A percentile compares a stretch with the other conserved stretches of the same genome.
Evolutionary conservation across 2,329 filamentous ascomycete species (phyloP).

Genomic region (Penicillium fuscoglaucum): DNA sequence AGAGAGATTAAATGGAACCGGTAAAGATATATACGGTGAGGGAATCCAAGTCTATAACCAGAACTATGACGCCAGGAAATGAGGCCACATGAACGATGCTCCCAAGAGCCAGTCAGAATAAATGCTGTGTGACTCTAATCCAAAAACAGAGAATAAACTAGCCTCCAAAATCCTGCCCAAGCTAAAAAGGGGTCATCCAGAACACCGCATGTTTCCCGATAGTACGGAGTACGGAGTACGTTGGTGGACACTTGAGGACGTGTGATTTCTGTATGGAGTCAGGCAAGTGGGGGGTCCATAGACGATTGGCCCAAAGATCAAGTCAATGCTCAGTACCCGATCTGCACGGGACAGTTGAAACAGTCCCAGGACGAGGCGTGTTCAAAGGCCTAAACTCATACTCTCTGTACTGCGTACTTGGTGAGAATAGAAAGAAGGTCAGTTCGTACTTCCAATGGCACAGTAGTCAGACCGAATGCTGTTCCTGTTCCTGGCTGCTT

Average conservation of each 20-base stretch:
- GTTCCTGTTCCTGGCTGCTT: conserved; percentile 11
- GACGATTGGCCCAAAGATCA: conserved; percentile 8
- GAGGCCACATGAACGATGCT: conserved; percentile 6
- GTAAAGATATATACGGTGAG: conserved; percentile 26
- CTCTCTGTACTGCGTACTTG: background rate
- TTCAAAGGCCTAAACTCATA: background rate
- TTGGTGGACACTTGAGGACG: conserved; percentile 8
- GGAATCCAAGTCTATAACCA: conserved; percentile 17
- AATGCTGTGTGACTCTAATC: conserved; percentile 8
- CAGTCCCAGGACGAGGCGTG: conserved; percentile 3
- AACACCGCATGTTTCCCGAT: conserved; percentile 8
- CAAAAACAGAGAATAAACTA: conserved; percentile 8
- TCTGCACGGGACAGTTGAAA: conserved; percentile 25
- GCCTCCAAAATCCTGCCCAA: conserved; percentile 22
- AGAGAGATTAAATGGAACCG: conserved; percentile 7
- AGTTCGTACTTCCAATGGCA: background rate
- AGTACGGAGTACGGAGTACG: conserved; percentile 1
- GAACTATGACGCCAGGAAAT: conserved; percentile 22
- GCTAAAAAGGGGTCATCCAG: conserved; percentile 1
- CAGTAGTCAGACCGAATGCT: background rate
- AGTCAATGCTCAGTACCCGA: conserved; percentile 13
- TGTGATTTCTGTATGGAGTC: conserved; percentile 10
- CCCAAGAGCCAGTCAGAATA: conserved; percentile 18
- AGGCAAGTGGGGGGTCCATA: conserved; percentile 2
- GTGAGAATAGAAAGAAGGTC: background rate